A percentile compares a stretch with the other conserved stretches of the same genome.
Evolutionary conservation across 495 filamentous ascomycete species (phyloP).

Genomic region (Aspergillus olivimuriae): DNA sequence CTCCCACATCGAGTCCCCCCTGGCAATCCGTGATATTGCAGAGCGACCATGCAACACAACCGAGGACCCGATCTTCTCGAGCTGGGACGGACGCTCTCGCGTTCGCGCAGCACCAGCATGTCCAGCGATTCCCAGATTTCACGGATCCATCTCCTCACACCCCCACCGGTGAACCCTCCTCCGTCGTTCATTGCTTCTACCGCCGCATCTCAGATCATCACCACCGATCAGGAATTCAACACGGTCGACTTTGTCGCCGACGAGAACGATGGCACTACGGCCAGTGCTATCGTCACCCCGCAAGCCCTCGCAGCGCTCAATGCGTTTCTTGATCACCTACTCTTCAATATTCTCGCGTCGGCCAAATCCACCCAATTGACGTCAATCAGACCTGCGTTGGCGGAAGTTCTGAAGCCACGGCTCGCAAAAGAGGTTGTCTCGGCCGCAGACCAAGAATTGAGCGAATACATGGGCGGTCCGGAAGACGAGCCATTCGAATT

Average conservation of each 20-base stretch:
- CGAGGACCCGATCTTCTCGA: conserved; percentile 33
- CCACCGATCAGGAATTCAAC: conserved; percentile 74
- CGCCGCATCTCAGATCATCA: conserved; percentile 88
- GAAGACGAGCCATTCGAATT: conserved; percentile 62
- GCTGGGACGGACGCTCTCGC: conserved; percentile 23
- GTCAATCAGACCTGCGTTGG: conserved; percentile 73
- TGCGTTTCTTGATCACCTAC: conserved; percentile 85
- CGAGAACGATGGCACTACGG: conserved; percentile 49
- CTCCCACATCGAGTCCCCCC: no score
- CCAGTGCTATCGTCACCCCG: conserved; percentile 62
- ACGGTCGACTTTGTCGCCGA: conserved; percentile 59
- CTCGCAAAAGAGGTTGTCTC: conserved; percentile 82
- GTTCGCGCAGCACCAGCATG: conserved; percentile 39
- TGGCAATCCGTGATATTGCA: conserved; percentile 7
- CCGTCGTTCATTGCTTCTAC: conserved; percentile 85
- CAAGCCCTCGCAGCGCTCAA: conserved; percentile 78
- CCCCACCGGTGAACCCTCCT: conserved; percentile 67
- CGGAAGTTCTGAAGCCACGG: conserved; percentile 80
- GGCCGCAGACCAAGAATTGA: conserved; percentile 84
- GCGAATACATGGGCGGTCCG: conserved; percentile 74
- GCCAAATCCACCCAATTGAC: conserved; percentile 77
- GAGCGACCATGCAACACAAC: conserved; percentile 24
- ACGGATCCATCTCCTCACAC: conserved; percentile 47
- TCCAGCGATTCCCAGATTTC: conserved; percentile 40
- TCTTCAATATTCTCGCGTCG: conserved; percentile 77